A percentile compares a stretch with the other conserved stretches of the same genome.
Conservation (phyloP, 1,284 basidiomycete species). For the Ceratobasidium sp. region DNA sequence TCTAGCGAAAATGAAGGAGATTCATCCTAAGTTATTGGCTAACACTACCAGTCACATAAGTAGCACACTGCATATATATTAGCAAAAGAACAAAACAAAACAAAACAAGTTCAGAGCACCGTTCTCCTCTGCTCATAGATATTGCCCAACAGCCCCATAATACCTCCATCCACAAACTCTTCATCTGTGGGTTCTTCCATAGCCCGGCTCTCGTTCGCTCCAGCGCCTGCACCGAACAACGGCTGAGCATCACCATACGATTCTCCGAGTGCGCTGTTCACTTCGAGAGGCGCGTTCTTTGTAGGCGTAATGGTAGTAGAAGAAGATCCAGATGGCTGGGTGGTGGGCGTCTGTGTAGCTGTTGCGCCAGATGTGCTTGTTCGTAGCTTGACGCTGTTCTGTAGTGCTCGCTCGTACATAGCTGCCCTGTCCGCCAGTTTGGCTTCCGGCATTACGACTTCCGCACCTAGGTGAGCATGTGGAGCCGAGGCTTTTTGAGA, state of each 20-base stretch:
- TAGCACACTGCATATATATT: too few relatives aligned
- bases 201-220: slow-evolving; percentile 46
- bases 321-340: background rate
- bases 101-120: slow-evolving; percentile 52
- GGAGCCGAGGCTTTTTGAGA: background rate
- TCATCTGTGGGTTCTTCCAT: slow-evolving; percentile 57
- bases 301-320: background rate
- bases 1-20: too few relatives aligned
- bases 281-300: slow-evolving; percentile 67
- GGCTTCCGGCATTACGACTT: slow-evolving; percentile 44
- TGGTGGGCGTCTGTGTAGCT: background rate
- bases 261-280: slow-evolving; percentile 72
- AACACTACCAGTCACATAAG: too few relatives aligned
- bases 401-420: slow-evolving; percentile 80
- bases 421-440: slow-evolving; percentile 68
- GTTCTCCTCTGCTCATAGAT: slow-evolving; percentile 66
- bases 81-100: too few relatives aligned
- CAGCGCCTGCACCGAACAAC: slow-evolving; percentile 56
- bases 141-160: slow-evolving; percentile 80
- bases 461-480: slow-evolving; percentile 5
- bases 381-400: slow-evolving; percentile 63
- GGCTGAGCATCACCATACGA: slow-evolving; percentile 72
- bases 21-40: too few relatives aligned
- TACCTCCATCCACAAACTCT: slow-evolving; percentile 70
- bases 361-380: slow-evolving; percentile 22